phyloP scores from a whole-genome alignment of 192 early-diverging fungal species.

The Ambispora gerdemannii region DNA sequence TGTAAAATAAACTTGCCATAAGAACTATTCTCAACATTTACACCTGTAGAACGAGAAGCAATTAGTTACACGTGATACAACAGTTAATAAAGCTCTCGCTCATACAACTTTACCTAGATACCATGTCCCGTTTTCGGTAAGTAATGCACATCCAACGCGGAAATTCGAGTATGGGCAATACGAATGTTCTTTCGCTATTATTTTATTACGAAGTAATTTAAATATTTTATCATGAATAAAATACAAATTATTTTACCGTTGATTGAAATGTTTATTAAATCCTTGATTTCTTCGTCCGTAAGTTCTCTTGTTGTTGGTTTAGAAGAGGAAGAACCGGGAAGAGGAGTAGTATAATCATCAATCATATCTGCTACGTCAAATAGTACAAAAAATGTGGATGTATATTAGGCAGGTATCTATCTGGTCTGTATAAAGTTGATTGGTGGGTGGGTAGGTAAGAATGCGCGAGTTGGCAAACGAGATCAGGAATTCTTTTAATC shows the following conservation, averaged over 20 bases:
- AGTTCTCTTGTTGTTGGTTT: slow-evolving; percentile 26
- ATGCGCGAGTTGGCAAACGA: too few relatives aligned
- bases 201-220: background rate
- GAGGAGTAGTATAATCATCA: too few relatives aligned
- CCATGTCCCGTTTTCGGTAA: slow-evolving; percentile 61
- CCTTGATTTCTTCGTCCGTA: slow-evolving; percentile 39
- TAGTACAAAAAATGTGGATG: too few relatives aligned
- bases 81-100: too few relatives aligned
- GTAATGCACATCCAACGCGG: slow-evolving; percentile 81
- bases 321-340: too few relatives aligned
- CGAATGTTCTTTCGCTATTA: slow-evolving; percentile 63
- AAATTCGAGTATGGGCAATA: slow-evolving; percentile 93
- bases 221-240: background rate
- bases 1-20: slow-evolving; percentile 70
- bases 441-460: too few relatives aligned
- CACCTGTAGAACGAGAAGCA: slow-evolving; percentile 40
- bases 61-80: background rate
- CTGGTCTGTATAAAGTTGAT: too few relatives aligned
- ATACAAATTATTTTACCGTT: slow-evolving; percentile 28
- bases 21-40: slow-evolving; percentile 89
- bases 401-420: too few relatives aligned
- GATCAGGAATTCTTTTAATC: too few relatives aligned
- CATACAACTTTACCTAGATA: slow-evolving; percentile 45
- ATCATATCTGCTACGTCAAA: too few relatives aligned
- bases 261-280: slow-evolving; percentile 38